Base-by-base conservation (phyloP, 306 rosid genomes). In the Parietaria judaica region DNA sequence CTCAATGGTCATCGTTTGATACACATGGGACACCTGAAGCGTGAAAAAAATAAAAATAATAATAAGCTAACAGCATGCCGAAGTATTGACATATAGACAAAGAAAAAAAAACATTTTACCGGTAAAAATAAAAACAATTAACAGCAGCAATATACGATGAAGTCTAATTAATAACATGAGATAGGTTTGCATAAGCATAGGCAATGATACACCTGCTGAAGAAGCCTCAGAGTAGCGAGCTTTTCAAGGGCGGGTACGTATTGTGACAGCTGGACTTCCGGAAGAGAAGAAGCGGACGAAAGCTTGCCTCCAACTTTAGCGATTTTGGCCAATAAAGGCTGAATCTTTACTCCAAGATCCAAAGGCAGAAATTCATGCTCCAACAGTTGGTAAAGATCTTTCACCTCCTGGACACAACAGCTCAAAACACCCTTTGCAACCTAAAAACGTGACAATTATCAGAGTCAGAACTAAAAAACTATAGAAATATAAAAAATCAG, bases 321-420 rank as follows among this genome's bases (percentile, higher is more conserved):
- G 14, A 88, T 78, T 76, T 86, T 94, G 44, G 76, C 58, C 59
- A 94, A 56, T 68, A 89, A 61, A 16, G 94, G 99, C 64, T 79
- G 89, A 36, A 86, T 77, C 74, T 89, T 94, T 12, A 68, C 4
- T 60, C 97, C 87, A 71, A 94, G 97, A 75, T 88, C 94, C 0
- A 92, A 80, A 35, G 99, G 94, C 23, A 74, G 70, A 76, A 88
- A 83, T 36, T 94, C 99, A 68, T 88, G 90, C 70, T 94, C 99
- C 72, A 94, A 44, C 51, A 86, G 90, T 80, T 86, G 74, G 80
- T 79, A 86, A 51, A 94, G 82, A 76, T 88, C 99, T 69, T 94
- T 94, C 53, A 94, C 94, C 81, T 94, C 99, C 83, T 86, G 99
- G 61, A 82, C 81, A 58, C 86, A 90, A 76, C 97, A 88, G 71